Percentiles rank a stretch among this genome's conserved stretches.
Conservation (phyloP, 2,329 filamentous ascomycete genomes). For the Thielaviopsis populi region DNA sequence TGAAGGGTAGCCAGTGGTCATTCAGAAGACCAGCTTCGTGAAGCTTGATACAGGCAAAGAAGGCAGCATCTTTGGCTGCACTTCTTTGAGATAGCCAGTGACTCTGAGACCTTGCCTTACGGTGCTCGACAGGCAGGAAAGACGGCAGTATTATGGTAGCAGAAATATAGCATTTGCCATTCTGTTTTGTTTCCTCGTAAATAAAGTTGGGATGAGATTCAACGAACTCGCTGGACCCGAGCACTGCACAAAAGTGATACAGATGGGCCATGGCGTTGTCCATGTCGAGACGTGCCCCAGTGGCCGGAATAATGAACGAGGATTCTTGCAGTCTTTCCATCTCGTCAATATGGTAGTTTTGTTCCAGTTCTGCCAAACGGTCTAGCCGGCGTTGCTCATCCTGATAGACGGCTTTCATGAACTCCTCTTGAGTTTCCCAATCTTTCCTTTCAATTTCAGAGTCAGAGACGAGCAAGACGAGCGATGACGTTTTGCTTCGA, state of each 20-base stretch:
- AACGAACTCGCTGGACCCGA: conserved; percentile 44
- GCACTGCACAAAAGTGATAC: conserved; percentile 59
- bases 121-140: conserved; percentile 48
- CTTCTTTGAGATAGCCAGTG: conserved; percentile 57
- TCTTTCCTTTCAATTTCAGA: conserved; percentile 18
- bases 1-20: conserved; percentile 57
- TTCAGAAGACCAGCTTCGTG: conserved; percentile 59
- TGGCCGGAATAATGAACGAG: conserved; percentile 27
- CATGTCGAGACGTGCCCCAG: conserved; percentile 52
- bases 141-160: conserved; percentile 58
- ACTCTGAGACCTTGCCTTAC: conserved; percentile 34
- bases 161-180: conserved; percentile 22
- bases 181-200: conserved; percentile 27
- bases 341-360: conserved; percentile 19
- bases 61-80: conserved; percentile 68
- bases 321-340: conserved; percentile 20
- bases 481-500: conserved; percentile 34
- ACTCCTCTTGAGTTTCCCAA: conserved; percentile 50
- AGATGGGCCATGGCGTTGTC: conserved; percentile 63
- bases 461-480: conserved; percentile 31
- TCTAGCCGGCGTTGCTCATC: conserved; percentile 42
- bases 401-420: conserved; percentile 58
- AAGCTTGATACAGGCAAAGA: conserved; percentile 59
- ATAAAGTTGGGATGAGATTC: conserved; percentile 55
- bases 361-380: conserved; percentile 34